Percentiles rank a stretch among this genome's conserved stretches.
These are phyloP conservation scores for Fonsecaea monophora DNA, from an alignment of 2,329 filamentous ascomycete species.

Conservation along the genomic window DNA sequence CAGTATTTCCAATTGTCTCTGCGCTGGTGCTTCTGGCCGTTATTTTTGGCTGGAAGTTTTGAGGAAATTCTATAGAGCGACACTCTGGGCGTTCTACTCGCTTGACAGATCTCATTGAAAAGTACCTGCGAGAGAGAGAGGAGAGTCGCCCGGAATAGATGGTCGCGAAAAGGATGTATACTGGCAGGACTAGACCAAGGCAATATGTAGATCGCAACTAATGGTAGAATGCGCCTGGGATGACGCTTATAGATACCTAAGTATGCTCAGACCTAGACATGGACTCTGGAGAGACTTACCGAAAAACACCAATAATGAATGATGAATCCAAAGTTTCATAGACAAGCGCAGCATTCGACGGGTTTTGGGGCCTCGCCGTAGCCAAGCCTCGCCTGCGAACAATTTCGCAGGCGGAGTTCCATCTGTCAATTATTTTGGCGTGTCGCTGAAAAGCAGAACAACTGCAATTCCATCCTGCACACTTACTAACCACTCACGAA, in stretches of 20 bases:
- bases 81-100: not conserved
- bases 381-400: not conserved
- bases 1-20: slow-evolving; percentile 11
- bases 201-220: not conserved
- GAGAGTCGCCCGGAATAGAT: not conserved
- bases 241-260: not conserved
- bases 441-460: not conserved
- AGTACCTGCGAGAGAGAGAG: not conserved
- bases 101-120: not conserved
- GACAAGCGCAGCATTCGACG: not conserved
- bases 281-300: not conserved
- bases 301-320: not conserved
- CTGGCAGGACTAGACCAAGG: not conserved
- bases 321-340: not conserved
- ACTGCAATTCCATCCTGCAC: not conserved
- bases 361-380: not conserved
- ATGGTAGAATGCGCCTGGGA: not conserved
- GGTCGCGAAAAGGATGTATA: not conserved
- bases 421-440: not conserved
- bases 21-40: slow-evolving; percentile 10
- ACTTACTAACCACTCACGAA: not conserved
- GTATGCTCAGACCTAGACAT: not conserved
- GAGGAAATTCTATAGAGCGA: not conserved
- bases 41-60: slow-evolving; percentile 7
- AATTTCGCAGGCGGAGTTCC: not conserved